Evolutionary conservation across 2,329 filamentous ascomycete species (phyloP).

Genomic region (Nigrograna mackinnonii): DNA sequence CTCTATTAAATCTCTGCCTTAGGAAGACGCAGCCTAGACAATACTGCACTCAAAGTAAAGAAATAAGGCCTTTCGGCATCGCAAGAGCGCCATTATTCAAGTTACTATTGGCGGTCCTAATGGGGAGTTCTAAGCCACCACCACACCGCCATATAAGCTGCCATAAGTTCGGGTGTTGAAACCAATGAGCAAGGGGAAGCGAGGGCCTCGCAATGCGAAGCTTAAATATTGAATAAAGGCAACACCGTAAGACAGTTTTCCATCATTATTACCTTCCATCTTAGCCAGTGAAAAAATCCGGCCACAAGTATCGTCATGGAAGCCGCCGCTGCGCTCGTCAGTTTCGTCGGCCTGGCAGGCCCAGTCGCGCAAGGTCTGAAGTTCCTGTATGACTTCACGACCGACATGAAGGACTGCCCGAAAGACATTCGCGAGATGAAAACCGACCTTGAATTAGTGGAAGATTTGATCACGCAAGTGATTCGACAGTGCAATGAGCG

Average conservation of each 20-base stretch:
- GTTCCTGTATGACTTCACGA: conserved; percentile 13
- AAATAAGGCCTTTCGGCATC: conserved; percentile 4
- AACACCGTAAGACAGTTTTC: conserved; percentile 8
- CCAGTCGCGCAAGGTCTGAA: conserved; percentile 13
- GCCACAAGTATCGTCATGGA: conserved; percentile 11
- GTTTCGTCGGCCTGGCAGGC: conserved; percentile 13
- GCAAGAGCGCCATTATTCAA: conserved; percentile 4
- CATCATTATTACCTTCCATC: conserved; percentile 9
- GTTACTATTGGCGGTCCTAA: conserved; percentile 4
- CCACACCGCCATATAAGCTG: conserved; percentile 2
- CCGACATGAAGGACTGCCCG: conserved; percentile 13
- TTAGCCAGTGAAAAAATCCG: conserved; percentile 9
- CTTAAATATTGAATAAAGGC: conserved; percentile 10
- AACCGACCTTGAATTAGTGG: conserved; percentile 12
- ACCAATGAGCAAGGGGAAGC: conserved; percentile 6
- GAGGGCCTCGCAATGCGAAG: conserved; percentile 7
- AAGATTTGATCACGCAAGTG: conserved; percentile 12
- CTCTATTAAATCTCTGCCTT: conserved; percentile 2
- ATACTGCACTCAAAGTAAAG: not conserved
- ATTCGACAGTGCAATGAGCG: conserved; percentile 12
- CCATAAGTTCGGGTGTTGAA: conserved; percentile 7
- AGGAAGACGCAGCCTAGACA: not conserved
- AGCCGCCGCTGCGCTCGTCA: conserved; percentile 11
- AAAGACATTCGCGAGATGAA: conserved; percentile 14
- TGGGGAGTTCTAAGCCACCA: conserved; percentile 4